Base-by-base conservation (phyloP, 805 yeast species). In the Starmera amethionina region DNA sequence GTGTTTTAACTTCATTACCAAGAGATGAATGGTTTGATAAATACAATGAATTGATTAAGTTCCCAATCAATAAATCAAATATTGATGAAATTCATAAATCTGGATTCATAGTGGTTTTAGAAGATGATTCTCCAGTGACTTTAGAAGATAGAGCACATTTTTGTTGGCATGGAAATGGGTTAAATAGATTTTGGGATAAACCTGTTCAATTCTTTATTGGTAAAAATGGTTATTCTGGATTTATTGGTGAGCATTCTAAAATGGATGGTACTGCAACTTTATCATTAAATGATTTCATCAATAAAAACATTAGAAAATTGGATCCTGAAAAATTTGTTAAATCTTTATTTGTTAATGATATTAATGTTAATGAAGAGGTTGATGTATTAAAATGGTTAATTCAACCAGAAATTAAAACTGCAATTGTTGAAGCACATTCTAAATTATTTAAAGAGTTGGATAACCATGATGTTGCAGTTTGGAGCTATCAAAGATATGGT, bases 261-360 rank as follows among this genome's bases (percentile, higher is more conserved):
- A 90, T 90, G 97, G 98, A 90, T 62, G 98, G 97, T 46, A 86
- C 96, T 9, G 95, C 97, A 56, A 90, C 96, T 28, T 77, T 86
- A 54, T 79, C 87, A 48, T 66, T 90, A 65, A 90, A 90, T 61
- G 87, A 87, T 63, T 79, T 70, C 55, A 70, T 90, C 32, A 70
- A 78, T 47, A 70, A 70, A 40, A 72, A 76, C 49, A 62, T 89
- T 42, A 46, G 60, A 42, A 70, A 74, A 54, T 58, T 75, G 54
- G 29, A 75, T 51, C 59, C 59, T 18, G 32, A 39, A 10, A 46
- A 48, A 36, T 64, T 63, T 40, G 28, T 48, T 12, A 36, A 39
- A 13, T 27, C 44, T 13, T n/a, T 13, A 4, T 14, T 34, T 5
- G 7, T 40, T 25, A 14, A 34, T 15, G 30, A 38, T 36, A 8